Percentiles rank a stretch among this genome's conserved stretches.
phyloP scores from a whole-genome alignment of 192 early-diverging fungal species.

The Spinellus fusiger region DNA sequence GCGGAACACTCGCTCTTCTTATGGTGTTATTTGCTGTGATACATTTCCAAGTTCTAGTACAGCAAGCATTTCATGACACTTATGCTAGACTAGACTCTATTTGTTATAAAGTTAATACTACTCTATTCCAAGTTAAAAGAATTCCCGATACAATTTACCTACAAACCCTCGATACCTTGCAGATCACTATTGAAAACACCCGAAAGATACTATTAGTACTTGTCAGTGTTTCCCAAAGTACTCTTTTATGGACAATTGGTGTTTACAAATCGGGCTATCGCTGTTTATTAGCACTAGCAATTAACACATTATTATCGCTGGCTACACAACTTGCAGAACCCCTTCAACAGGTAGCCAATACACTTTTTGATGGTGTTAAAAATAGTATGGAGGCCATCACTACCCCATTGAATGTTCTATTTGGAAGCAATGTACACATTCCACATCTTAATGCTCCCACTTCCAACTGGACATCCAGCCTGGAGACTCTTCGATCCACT shows the following conservation, averaged over 20 bases:
- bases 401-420: background rate
- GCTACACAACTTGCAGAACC: conserved; percentile 4
- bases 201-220: conserved; percentile 4
- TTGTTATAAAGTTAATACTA: background rate
- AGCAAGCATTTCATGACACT: background rate
- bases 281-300: conserved; percentile 20
- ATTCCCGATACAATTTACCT: too few relatives aligned
- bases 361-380: background rate
- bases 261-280: conserved; percentile 28
- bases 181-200: conserved; percentile 10
- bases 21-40: background rate
- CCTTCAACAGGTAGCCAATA: conserved; percentile 14
- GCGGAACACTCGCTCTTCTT: background rate
- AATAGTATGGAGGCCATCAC: background rate
- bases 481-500: too few relatives aligned
- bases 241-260: conserved; percentile 15
- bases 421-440: background rate
- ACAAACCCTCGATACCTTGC: background rate
- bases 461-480: conserved; percentile 15
- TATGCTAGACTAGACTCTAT: background rate
- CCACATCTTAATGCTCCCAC: background rate
- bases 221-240: conserved; percentile 11
- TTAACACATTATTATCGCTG: conserved; percentile 12
- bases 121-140: background rate
- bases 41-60: background rate